Base-by-base conservation (phyloP, 2,329 filamentous ascomycete genomes). In the Microascus cirrosus region DNA sequence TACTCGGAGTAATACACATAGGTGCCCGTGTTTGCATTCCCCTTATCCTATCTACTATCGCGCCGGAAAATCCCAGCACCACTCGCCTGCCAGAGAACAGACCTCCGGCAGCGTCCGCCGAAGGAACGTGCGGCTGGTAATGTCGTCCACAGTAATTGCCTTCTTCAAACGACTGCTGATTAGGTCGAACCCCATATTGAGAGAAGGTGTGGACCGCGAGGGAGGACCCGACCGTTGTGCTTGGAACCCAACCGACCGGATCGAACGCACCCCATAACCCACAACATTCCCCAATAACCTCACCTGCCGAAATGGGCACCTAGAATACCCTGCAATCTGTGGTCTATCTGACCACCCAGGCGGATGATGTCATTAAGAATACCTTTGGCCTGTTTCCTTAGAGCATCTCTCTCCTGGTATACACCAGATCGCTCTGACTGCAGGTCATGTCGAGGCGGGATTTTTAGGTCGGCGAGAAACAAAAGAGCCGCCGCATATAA, bases 321-420 rank as follows among this genome's bases (percentile, higher is more conserved):
- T n/a, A 53, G 15, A 22, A 53, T n/a, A 25, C 34, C 13, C 15
- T 34, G 51, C 15, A 53, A 25, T 25, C 51, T 53, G 13, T 13
- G 53, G 22, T 71, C 68, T 18, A 72, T 51, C 48, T 66, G 63
- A 15, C 67, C 66, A 18, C 70, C 66, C 28, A 64, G 62, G 12
- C 64, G 64, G 59, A 64, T 58, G 42, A 70, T 65, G 57, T 61
- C 66, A n/a, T 60, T 60, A 55, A 71, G 63, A 20, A 61, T 55
- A 11, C 53, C 59, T 24, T 61, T 65, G 1, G 70, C 68, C 39
- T 65, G 57, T 4, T 53, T 25, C 10, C 51, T 32, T 3, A 53
- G 11, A 34, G 51, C 25, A 7, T 8, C 15, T 15, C 20, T 22
- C 13, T 66, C 60, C 39, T 69, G 64, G 51, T 74, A 67, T 52